Percentiles rank a stretch among this genome's conserved stretches.
Evolutionary conservation across 1,284 basidiomycete species (phyloP).

Genomic region (Leucoagaricus sp.): DNA sequence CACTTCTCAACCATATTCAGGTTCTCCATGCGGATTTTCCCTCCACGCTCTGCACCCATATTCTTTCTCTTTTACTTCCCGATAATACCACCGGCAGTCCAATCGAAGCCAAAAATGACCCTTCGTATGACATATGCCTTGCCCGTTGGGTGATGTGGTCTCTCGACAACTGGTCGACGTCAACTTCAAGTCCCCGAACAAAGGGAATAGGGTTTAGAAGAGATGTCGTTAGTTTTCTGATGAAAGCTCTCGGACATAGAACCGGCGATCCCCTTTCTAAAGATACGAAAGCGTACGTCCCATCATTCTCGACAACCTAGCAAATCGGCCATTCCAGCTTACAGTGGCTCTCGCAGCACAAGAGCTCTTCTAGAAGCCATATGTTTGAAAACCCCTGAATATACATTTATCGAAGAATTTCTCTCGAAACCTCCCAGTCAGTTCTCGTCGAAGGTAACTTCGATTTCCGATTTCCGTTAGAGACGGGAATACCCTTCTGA

Average conservation of each 20-base stretch:
- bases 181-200: background rate
- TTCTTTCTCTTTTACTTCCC: conserved; percentile 44
- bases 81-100: background rate
- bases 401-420: conserved; percentile 12
- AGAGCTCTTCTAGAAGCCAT: conserved; percentile 15
- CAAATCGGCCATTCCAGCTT: background rate
- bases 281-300: conserved; percentile 39
- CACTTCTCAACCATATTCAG: conserved; percentile 67
- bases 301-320: background rate
- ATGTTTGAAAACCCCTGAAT: conserved; percentile 16
- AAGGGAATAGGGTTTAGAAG: conserved; percentile 39
- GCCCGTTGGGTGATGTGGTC: conserved; percentile 71
- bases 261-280: conserved; percentile 19
- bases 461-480: too few species aligned
- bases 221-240: conserved; percentile 45
- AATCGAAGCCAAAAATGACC: conserved; percentile 22
- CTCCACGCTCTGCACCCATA: conserved; percentile 50
- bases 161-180: conserved; percentile 30
- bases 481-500: too few species aligned
- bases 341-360: conserved; percentile 4
- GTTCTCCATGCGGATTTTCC: conserved; percentile 57
- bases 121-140: conserved; percentile 58
- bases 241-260: conserved; percentile 49
- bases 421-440: conserved; percentile 9
- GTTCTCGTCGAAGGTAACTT: conserved; percentile 5